These are phyloP conservation scores for Fusarium sulawesiense DNA, from an alignment of 2,329 filamentous ascomycete species.

Conservation along the genomic window DNA sequence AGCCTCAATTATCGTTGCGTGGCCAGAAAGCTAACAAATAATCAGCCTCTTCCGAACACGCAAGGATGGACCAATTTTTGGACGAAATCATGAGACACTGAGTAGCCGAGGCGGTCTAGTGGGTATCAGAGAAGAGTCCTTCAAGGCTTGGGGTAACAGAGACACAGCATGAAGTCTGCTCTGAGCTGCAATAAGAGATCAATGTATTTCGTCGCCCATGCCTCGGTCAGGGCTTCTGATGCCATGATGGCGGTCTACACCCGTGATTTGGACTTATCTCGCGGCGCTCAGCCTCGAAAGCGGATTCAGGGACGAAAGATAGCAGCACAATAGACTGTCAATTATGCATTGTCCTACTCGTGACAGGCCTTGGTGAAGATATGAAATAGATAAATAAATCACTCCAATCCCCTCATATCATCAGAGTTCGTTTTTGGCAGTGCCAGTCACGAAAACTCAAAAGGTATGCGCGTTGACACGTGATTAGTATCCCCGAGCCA, in stretches of 20 bases:
- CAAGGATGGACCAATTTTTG: slow-evolving; percentile 2
- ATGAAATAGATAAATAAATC: not conserved
- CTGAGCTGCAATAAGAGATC: not conserved
- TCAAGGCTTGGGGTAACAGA: not conserved
- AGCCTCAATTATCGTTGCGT: too few species aligned
- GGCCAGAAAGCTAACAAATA: not conserved
- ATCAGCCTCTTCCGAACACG: not conserved
- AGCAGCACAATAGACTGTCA: slow-evolving; percentile 6
- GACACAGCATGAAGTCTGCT: not conserved
- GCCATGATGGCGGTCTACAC: not conserved
- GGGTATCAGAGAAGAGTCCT: not conserved
- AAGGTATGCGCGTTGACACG: slow-evolving; percentile 14
- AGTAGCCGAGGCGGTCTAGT: slow-evolving; percentile 23
- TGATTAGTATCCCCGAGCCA: slow-evolving; percentile 31
- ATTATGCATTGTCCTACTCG: not conserved
- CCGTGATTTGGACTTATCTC: slow-evolving; percentile 5
- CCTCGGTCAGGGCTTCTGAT: not conserved
- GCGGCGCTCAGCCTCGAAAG: slow-evolving; percentile 7
- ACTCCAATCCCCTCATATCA: not conserved
- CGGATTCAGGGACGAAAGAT: slow-evolving; percentile 3
- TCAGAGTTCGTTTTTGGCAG: not conserved
- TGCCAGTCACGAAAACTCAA: not conserved
- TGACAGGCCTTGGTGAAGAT: not conserved
- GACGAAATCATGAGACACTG: slow-evolving; percentile 5
- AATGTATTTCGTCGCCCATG: not conserved